Base-by-base conservation (phyloP, 2,329 filamentous ascomycete genomes). In the Eurotiales sp. region DNA sequence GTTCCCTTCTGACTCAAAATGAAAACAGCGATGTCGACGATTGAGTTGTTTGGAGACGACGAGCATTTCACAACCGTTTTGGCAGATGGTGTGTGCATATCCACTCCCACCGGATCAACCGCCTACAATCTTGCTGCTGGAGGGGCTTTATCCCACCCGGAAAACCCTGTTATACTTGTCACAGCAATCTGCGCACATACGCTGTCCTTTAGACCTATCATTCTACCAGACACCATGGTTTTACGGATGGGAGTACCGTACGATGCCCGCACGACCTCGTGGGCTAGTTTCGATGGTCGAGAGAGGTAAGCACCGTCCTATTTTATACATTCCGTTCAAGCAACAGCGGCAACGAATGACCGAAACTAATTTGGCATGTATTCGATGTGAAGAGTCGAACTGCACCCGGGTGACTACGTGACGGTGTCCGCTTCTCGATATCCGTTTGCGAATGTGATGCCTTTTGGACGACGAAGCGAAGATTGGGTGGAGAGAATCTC, bases 271-370 rank as follows among this genome's bases (percentile, higher is more conserved):
- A 90, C 90, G 4, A 87, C 84, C 59, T 91, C 87, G 36, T 99
- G 93, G 92, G 93, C 91, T n/a, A 95, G 90, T 69, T 99, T 99
- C 66, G 93, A 99, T 69, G 93, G 93, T 1, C 82, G 90, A 55
- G 90, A 96, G 75, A 83, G 90, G 72, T 79, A 61, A 60, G 69
- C 52, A 37, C 42, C 4, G 17, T 4, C 15, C 4, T 19, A 7
- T 32, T 40, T 8, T 8, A 29, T 15, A n/a, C 25, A 27, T 27
- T 27, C 32, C 32, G 17, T 36, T 36, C 1, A 36, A 15, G 15
- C n/a, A 15, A 36, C 6, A 17, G 17, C n/a, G 14, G 8, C n/a
- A 7, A 25, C 8, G 11, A 23, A 3, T n/a, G n/a, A n/a, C n/a
- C n/a, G 17, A 8, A 12, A 14, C 14, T 41, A 54, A 48, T 70